Evolutionary conservation across 441 rosid genomes (phyloP), one percentile per base, ranked within the genome.

Genomic region (Erysimum cheiri): DNA sequence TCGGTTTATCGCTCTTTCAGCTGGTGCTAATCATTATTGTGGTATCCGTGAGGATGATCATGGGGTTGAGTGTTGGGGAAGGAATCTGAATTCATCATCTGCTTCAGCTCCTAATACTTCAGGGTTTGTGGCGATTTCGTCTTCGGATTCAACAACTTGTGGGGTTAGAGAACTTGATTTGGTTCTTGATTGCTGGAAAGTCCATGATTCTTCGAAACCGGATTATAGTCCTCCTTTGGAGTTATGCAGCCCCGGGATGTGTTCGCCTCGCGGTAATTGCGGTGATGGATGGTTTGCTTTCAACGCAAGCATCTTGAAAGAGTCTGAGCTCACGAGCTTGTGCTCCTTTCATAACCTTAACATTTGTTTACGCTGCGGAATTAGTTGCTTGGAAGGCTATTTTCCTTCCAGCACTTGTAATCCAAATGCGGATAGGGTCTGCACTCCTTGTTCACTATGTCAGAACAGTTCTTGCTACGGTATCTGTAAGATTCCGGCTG

Each of bases 31-130:
- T 49, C 86, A 86, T 75, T 89, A 83, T 56, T 89, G 97, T 14
- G 96, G 91, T 37, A 88, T 91, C 26, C 81, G 86, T 22, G 81
- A 82, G 53, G 97, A 85, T 32, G 87, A 85, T 80, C 96, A 89
- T 62, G 92, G 78, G 8, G 81, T 88, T 33, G 88, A 88, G 71
- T 92, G 97, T 68, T 89, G 97, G 96, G 97, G 97, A 52, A 80
- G 73, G 55, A 77, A 81, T 48, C 73, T 83, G 56, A 76, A 62
- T 32, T 64, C 73, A 0, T 66, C 81, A 2, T 46, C 40, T 9
- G 19, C 61, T 5, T 82, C 83, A 5, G 72, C 81, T 50, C 96
- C 90, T 0, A 83, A 76, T 31, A 81, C 76, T 73, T 81, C 86
- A 0, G 97, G 96, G 1, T 89, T 89, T 74, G 69, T 81, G 49